A percentile compares a stretch with the other conserved stretches of the same genome.
These are phyloP conservation scores for Coemansia sp. DNA, from an alignment of 192 early-diverging fungal species.

Conservation along the genomic window DNA sequence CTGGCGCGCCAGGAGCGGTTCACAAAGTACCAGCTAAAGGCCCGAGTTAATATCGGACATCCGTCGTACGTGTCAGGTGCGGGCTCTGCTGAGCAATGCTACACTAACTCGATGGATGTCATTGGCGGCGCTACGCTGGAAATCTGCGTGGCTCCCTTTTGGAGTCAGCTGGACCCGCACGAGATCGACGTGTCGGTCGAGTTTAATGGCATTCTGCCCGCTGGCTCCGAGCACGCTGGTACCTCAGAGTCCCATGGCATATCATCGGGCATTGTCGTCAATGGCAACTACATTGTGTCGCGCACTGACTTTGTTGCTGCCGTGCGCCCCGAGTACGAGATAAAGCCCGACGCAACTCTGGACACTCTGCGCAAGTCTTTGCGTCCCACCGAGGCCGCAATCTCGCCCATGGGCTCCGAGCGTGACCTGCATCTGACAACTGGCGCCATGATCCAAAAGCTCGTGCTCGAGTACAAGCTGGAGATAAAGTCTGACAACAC, in stretches of 20 bases:
- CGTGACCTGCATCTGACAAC: slow-evolving; percentile 73
- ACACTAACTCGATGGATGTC: slow-evolving; percentile 59
- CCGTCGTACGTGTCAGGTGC: slow-evolving; percentile 63
- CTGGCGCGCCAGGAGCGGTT: slow-evolving; percentile 68
- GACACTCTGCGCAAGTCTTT: slow-evolving; percentile 65
- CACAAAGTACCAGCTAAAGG: slow-evolving; percentile 58
- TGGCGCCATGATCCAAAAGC: slow-evolving; percentile 63
- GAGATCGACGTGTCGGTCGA: slow-evolving; percentile 64
- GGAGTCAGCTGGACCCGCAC: slow-evolving; percentile 74
- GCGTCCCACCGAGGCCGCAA: slow-evolving; percentile 61
- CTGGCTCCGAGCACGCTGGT: slow-evolving; percentile 26
- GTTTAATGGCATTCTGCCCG: slow-evolving; percentile 76
- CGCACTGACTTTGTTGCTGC: slow-evolving; percentile 70
- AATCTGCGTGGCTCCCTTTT: slow-evolving; percentile 84
- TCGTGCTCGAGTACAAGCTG: slow-evolving; percentile 75
- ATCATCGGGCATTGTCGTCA: slow-evolving; percentile 25
- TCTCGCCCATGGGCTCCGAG: slow-evolving; percentile 63
- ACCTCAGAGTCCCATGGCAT: slow-evolving; percentile 26
- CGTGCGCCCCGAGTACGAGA: slow-evolving; percentile 69
- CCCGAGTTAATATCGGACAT: slow-evolving; percentile 58
- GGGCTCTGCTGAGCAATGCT: slow-evolving; percentile 56
- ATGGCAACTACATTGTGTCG: slow-evolving; percentile 55
- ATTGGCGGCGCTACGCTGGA: slow-evolving; percentile 73
- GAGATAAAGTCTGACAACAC: slow-evolving; percentile 55
- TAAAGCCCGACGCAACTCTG: slow-evolving; percentile 56